These are phyloP conservation scores for Candida coleopterorum DNA, from an alignment of 805 yeast species.

Conservation along the genomic window DNA sequence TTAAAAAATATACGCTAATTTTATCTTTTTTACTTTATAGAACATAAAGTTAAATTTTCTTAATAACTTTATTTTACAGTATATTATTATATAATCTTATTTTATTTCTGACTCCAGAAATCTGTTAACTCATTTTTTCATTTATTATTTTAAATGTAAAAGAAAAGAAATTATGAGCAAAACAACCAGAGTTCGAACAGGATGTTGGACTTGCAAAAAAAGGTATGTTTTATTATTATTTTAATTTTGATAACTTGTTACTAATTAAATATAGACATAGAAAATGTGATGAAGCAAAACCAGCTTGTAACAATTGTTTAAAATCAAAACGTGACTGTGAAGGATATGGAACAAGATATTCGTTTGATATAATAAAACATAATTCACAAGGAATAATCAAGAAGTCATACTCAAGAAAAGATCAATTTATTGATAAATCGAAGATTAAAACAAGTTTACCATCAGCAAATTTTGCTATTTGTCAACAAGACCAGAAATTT, in stretches of 20 bases:
- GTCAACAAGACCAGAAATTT: too few relatives aligned
- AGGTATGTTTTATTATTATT: conserved; percentile 24
- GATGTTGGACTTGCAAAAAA: conserved; percentile 21
- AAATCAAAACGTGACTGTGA: conserved; percentile 55
- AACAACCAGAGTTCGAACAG: conserved; percentile 35
- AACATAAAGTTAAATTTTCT: too few relatives aligned
- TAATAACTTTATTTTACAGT: too few relatives aligned
- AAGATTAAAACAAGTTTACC: background rate
- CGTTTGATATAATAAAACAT: conserved; percentile 47
- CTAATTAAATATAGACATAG: conserved; percentile 16
- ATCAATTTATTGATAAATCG: background rate
- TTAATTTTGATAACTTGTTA: conserved; percentile 1
- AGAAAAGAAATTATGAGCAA: conserved; percentile 1
- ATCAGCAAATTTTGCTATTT: background rate
- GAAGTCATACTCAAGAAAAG: background rate
- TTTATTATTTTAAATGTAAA: background rate
- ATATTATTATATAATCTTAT: too few relatives aligned
- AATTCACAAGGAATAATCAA: conserved; percentile 2
- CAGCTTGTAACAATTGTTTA: conserved; percentile 17
- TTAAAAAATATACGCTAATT: too few relatives aligned
- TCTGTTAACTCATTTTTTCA: background rate
- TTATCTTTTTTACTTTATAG: too few relatives aligned
- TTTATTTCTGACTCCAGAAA: too few relatives aligned
- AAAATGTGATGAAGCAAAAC: conserved; percentile 26
- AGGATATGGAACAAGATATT: conserved; percentile 50